Percentiles rank a stretch among this genome's conserved stretches.
Evolutionary conservation across 352 stramenopile genomes (phyloP).

Genomic region (Globisporangium emineosum): DNA sequence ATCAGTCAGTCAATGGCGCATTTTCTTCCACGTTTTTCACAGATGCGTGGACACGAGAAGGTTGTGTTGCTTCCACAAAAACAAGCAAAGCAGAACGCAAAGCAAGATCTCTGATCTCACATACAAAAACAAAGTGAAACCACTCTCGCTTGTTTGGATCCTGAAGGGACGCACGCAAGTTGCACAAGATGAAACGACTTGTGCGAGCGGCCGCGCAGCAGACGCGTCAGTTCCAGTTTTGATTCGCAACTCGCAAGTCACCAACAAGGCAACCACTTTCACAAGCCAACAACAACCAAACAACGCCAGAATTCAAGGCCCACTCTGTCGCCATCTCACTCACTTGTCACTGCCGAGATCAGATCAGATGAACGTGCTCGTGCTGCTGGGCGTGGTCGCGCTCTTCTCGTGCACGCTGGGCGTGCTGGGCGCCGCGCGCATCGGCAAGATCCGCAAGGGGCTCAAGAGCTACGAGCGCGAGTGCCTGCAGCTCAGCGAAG

Average conservation of each 20-base stretch:
- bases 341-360: not conserved
- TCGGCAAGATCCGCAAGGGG: slow-evolving; percentile 22
- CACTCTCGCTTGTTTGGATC: not conserved
- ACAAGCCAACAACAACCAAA: not conserved
- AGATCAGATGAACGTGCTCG: slow-evolving; percentile 14
- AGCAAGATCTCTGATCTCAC: not conserved
- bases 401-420: slow-evolving; percentile 19
- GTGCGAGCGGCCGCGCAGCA: not conserved
- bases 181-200: slow-evolving; percentile 3
- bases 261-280: no score
- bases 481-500: slow-evolving; percentile 7
- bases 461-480: slow-evolving; percentile 26
- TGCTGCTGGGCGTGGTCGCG: slow-evolving; percentile 17
- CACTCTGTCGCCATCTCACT: not conserved
- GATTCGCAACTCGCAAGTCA: slow-evolving; percentile 3
- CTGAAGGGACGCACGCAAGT: slow-evolving; percentile 11
- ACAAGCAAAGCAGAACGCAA: not conserved
- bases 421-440: slow-evolving; percentile 22
- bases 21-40: slow-evolving; percentile 4
- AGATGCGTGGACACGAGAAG: not conserved
- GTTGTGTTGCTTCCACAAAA: not conserved
- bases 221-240: slow-evolving; percentile 5
- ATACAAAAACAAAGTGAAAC: slow-evolving; percentile 1
- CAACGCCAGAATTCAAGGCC: not conserved
- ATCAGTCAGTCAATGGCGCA: not conserved